Percentiles rank a stretch among this genome's conserved stretches.
These are phyloP conservation scores for Cercospora sp. DNA, from an alignment of 2,329 filamentous ascomycete genomes.

Conservation along the genomic window DNA sequence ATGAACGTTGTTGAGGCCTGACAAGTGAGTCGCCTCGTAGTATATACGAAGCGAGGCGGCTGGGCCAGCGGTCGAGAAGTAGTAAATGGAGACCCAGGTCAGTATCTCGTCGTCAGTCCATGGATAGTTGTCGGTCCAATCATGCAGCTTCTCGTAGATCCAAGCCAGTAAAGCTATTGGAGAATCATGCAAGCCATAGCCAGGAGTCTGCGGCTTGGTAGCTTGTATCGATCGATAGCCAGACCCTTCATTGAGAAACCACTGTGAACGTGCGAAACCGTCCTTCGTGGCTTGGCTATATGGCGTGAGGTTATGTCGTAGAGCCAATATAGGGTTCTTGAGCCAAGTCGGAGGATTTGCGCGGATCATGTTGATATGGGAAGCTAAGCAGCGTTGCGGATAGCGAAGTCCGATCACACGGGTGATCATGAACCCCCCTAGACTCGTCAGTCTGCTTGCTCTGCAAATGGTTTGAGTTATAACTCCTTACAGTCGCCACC, in stretches of 20 bases:
- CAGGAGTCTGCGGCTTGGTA: conserved; percentile 72
- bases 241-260: conserved; percentile 59
- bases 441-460: neutral
- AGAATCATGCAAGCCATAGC: conserved; percentile 67
- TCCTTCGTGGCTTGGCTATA: conserved; percentile 55
- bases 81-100: conserved; percentile 74
- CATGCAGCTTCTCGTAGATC: conserved; percentile 78
- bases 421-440: conserved; percentile 54
- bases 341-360: conserved; percentile 54
- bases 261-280: conserved; percentile 55
- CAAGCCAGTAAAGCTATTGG: conserved; percentile 72
- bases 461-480: neutral
- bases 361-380: conserved; percentile 44
- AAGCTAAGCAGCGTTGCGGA: conserved; percentile 56
- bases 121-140: conserved; percentile 71
- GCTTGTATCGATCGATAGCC: conserved; percentile 63
- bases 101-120: conserved; percentile 77
- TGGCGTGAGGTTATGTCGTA: conserved; percentile 57
- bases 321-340: conserved; percentile 58
- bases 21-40: conserved; percentile 61
- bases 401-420: conserved; percentile 62
- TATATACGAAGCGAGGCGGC: conserved; percentile 70
- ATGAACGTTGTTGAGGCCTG: conserved; percentile 22
- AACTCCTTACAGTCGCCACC: conserved; percentile 50
- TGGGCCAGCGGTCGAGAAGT: conserved; percentile 68